Evolutionary conservation across 352 stramenopile species (phyloP).

Genomic region (Globisporangium cystogenes): DNA sequence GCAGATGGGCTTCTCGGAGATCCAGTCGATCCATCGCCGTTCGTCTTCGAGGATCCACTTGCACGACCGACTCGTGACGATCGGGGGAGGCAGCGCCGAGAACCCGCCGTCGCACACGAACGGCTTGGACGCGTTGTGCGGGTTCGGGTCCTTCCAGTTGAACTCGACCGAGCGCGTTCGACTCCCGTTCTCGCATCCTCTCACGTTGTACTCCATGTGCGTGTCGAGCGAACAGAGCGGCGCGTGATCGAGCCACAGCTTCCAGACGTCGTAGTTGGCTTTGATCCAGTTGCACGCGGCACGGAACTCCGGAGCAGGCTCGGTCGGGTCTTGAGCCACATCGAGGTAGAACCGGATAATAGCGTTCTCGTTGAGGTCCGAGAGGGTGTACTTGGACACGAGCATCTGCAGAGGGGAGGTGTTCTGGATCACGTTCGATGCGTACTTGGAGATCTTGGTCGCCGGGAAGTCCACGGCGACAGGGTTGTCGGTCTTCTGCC

Average conservation of each 20-base stretch:
- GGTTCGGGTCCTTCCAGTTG: conserved; percentile 24
- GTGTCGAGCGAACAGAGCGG: conserved; percentile 17
- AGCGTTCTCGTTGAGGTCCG: conserved; percentile 33
- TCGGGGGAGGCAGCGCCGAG: conserved; percentile 13
- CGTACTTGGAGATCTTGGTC: conserved; percentile 30
- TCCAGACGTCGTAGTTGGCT: conserved; percentile 44
- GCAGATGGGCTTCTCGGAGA: conserved; percentile 21
- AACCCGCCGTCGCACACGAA: conserved; percentile 42
- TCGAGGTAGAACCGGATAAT: conserved; percentile 23
- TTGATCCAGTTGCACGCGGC: conserved; percentile 47
- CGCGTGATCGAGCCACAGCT: conserved; percentile 31
- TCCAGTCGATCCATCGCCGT: conserved; percentile 27
- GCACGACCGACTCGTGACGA: conserved; percentile 33
- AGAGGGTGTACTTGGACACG: conserved; percentile 27
- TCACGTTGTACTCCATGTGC: conserved; percentile 24
- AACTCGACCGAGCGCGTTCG: conserved; percentile 21
- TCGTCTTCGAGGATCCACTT: conserved; percentile 26
- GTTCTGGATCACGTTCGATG: conserved; percentile 10
- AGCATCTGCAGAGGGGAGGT: conserved; percentile 5
- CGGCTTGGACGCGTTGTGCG: conserved; percentile 19
- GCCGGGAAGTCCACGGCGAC: conserved; percentile 39
- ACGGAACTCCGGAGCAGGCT: conserved; percentile 25
- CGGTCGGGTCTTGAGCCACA: conserved; percentile 1
- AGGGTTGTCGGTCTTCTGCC: conserved; percentile 30
- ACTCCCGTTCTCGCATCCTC: conserved; percentile 17